Evolutionary conservation across 352 stramenopile genomes (phyloP), one percentile per base, ranked within the genome.

Genomic region (Phytopythium sindhum): DNA sequence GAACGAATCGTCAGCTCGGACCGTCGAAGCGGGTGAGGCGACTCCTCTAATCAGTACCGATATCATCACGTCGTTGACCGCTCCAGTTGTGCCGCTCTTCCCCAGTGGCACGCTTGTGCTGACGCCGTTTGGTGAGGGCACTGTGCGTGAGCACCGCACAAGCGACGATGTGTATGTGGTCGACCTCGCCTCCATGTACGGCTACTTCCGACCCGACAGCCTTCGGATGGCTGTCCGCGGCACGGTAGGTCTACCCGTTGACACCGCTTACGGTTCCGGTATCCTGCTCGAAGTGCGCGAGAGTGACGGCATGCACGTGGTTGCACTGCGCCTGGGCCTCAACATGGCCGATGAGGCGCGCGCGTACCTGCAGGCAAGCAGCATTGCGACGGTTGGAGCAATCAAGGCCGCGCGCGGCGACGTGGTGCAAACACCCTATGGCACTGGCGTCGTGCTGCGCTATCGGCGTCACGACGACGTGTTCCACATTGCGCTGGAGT

Each of bases 381-480:
- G 68, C 45, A 81, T 95, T 37, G 68, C 75, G 0, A 70, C 75
- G 1, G 24, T 23, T 26, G 70, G 81, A n/a, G 39, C 68, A 19
- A 77, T 95, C 44, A 84, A 82, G 35, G 86, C 86, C 6, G 84
- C 78, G 21, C 78, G 84, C n/a, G 86, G 86, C 11, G 86, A 95
- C 56, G 64, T 92, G 5, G 86, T 95, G 8, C 72, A 74, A 64
- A 95, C 86, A n/a, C 84, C 86, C 17, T 95, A 81, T 61, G 86
- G 84, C 47, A 82, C 73, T 21, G 86, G 86, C 29, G 73, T 91
- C 23, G 83, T 95, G 57, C 74, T 93, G 45, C 68, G 72, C 44
- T 91, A 88, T 70, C 83, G 84, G 5, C 66, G 66, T 0, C 44
- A 73, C 19, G 82, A 94, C 62, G 72, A 70, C 26, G 85, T 87